Evolutionary conservation across 2,329 filamentous ascomycete genomes (phyloP).

Genomic region (Aspergillus brunneoviolaceus): DNA sequence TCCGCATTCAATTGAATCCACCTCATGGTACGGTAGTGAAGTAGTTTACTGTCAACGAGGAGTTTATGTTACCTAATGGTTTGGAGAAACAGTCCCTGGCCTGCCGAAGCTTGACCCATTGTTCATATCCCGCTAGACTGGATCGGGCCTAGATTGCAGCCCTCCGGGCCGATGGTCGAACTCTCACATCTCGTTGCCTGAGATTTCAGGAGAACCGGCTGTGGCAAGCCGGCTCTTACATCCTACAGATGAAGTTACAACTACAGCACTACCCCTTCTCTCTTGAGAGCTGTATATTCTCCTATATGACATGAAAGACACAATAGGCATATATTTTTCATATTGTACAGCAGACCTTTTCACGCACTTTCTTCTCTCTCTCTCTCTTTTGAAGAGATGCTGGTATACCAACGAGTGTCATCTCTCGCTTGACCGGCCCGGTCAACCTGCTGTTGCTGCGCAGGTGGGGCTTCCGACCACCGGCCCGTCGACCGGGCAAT

Average conservation of each 20-base stretch:
- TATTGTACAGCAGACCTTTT: too few relatives aligned
- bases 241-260: not conserved
- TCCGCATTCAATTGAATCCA: not conserved
- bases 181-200: not conserved
- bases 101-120: slow-evolving; percentile 5
- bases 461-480: not conserved
- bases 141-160: not conserved
- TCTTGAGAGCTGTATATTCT: too few relatives aligned
- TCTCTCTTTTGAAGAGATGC: not conserved
- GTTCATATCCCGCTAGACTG: not conserved
- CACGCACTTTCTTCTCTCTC: too few relatives aligned
- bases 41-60: not conserved
- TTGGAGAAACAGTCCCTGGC: not conserved
- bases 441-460: not conserved
- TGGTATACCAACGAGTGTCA: too few relatives aligned
- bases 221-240: not conserved
- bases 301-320: too few relatives aligned
- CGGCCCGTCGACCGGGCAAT: not conserved
- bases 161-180: not conserved
- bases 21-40: too few relatives aligned
- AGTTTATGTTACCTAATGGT: slow-evolving; percentile 5
- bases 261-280: too few relatives aligned
- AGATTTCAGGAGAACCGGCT: not conserved
- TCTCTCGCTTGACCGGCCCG: not conserved
- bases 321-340: too few relatives aligned